These are phyloP conservation scores for Glebionis coronaria DNA, from an alignment of 129 eudicot genomes.

Conservation along the genomic window DNA sequence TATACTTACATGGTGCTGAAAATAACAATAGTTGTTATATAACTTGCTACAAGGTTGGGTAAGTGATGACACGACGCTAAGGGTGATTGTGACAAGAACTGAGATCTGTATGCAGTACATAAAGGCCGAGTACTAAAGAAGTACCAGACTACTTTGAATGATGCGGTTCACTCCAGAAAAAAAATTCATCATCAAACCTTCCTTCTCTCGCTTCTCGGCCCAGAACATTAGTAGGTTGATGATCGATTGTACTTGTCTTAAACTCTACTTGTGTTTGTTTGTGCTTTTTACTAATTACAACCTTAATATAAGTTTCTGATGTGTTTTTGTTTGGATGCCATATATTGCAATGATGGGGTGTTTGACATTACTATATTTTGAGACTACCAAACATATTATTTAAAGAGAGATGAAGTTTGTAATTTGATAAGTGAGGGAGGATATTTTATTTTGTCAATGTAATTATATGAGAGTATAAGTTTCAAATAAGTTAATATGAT, in stretches of 20 bases:
- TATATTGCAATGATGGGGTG: neutral
- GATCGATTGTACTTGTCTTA: slow-evolving; percentile 4
- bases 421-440: too few relatives aligned
- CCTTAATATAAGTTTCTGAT: neutral
- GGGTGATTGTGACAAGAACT: slow-evolving; percentile 59
- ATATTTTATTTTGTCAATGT: too few relatives aligned
- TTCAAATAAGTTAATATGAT: too few relatives aligned
- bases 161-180: slow-evolving; percentile 55
- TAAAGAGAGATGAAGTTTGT: too few relatives aligned
- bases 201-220: slow-evolving; percentile 57
- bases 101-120: slow-evolving; percentile 70
- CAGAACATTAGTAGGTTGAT: slow-evolving; percentile 33
- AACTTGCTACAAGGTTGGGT: slow-evolving; percentile 61
- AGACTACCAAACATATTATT: too few relatives aligned
- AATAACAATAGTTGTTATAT: slow-evolving; percentile 37
- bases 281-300: slow-evolving; percentile 13
- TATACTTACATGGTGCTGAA: neutral
- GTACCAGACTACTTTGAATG: slow-evolving; percentile 48
- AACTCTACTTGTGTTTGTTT: slow-evolving; percentile 9
- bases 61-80: slow-evolving; percentile 48
- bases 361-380: neutral
- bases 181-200: slow-evolving; percentile 49
- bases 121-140: slow-evolving; percentile 55
- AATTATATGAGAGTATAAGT: too few relatives aligned
- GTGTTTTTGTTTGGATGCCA: slow-evolving; percentile 13